Conservation (phyloP, 106 monocot species). For the Hemerocallis citrina region DNA sequence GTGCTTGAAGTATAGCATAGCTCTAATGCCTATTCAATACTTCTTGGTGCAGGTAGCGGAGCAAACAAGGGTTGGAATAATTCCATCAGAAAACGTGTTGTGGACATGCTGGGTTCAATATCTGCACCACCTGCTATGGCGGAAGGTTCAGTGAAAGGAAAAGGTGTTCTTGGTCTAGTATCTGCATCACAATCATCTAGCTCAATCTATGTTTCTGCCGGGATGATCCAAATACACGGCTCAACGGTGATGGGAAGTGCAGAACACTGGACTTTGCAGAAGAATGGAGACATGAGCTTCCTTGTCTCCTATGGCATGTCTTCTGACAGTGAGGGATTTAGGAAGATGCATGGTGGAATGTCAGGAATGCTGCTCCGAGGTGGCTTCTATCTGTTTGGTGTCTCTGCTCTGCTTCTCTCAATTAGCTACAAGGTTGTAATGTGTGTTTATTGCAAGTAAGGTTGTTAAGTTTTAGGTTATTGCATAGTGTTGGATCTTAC, state of each 20-base stretch:
- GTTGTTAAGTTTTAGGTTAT: not conserved
- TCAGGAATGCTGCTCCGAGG: conserved; percentile 26
- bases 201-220: conserved; percentile 54
- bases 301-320: conserved; percentile 27
- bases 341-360: conserved; percentile 18
- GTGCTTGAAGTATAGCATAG: too few species aligned
- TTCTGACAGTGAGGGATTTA: not conserved
- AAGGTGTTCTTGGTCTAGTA: conserved; percentile 9
- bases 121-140: conserved; percentile 60
- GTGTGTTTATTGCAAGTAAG: conserved; percentile 38
- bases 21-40: not conserved
- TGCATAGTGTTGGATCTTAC: not conserved
- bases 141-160: conserved; percentile 24
- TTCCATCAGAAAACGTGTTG: conserved; percentile 33
- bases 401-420: conserved; percentile 44
- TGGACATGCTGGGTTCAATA: conserved; percentile 65
- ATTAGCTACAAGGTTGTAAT: conserved; percentile 46
- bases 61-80: conserved; percentile 18
- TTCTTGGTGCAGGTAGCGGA: conserved; percentile 23
- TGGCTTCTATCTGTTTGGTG: conserved; percentile 35
- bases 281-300: conserved; percentile 36
- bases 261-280: conserved; percentile 34
- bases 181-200: conserved; percentile 19
- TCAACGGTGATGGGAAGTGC: conserved; percentile 11
- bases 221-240: conserved; percentile 51